Evolutionary conservation across 495 filamentous ascomycete genomes (phyloP), one percentile per base, ranked within the genome.

Genomic region (Lasiosphaeris hirsuta): DNA sequence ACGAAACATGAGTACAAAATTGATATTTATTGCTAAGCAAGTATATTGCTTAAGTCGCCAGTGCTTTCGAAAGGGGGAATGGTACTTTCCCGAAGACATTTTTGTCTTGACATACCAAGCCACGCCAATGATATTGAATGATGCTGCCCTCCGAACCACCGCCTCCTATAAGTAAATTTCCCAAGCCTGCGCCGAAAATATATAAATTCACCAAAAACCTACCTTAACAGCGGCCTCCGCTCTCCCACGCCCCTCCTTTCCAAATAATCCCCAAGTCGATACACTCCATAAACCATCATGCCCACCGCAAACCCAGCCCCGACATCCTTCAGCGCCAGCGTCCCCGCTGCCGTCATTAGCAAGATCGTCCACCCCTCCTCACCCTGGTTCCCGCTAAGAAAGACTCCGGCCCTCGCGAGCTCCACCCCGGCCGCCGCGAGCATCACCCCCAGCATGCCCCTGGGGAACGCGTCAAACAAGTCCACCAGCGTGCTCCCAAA

Each of bases 321-420:
- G 69, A 92, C 90, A 67, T 96, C 96, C 70, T 81, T 86, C 59
- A 95, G 96, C n/a, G 90, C 90, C 15, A 97, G 69, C 57, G 91
- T 76, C 14, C 85, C 78, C 1, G 87, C 91, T 23, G 89, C 84
- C 40, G 93, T 97, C 51, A 91, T 83, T 62, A 94, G 80, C 91
- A 96, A 95, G 0, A 95, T 84, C 34, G 82, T 86, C 86, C 90
- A 96, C 33, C 90, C 76, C 61, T 87, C 83, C 47, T 77, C 78
- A 35, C 84, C 78, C 64, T 90, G 86, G 54, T 78, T 75, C 36
- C 59, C 58, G 63, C 73, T 77, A 64, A 77, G 5, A 71, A 73
- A 54, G 70, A 9, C 87, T 5, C 92, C 93, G 0, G 92, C 92
- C 60, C 87, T 87, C 15, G 84, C 84, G 14, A 97, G 74, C 68